These are phyloP conservation scores for Saturnispora mendoncae DNA, from an alignment of 805 yeast genomes.

Conservation along the genomic window DNA sequence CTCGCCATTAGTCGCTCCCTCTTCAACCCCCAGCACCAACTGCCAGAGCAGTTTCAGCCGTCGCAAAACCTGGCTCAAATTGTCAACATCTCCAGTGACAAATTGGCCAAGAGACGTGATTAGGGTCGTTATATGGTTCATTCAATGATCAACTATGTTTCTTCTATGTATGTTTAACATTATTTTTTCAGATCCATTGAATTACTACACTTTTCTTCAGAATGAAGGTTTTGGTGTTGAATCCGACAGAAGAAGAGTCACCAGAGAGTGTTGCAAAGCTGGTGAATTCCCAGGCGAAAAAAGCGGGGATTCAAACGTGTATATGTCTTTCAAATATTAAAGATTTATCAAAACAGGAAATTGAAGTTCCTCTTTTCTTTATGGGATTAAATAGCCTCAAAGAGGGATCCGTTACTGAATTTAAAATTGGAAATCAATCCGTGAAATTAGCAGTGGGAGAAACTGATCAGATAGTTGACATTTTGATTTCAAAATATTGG, in stretches of 20 bases:
- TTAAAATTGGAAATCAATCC: neutral
- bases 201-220: neutral
- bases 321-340: neutral
- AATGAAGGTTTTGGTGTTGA: constrained; percentile 6
- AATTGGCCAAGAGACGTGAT: constrained; percentile 5
- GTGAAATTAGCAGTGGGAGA: neutral
- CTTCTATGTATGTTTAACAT: neutral
- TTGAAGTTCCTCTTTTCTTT: constrained; percentile 2
- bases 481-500: constrained; percentile 55
- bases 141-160: neutral
- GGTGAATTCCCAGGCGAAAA: constrained; percentile 1
- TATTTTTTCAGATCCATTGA: neutral
- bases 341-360: neutral
- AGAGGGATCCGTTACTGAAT: neutral
- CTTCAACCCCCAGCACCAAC: constrained; percentile 5
- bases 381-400: neutral
- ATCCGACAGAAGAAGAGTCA: neutral
- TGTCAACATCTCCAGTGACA: neutral
- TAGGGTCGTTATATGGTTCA: constrained; percentile 5
- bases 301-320: constrained; percentile 2
- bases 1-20: neutral
- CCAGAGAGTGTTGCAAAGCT: neutral
- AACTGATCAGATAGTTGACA: constrained; percentile 30
- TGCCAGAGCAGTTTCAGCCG: constrained; percentile 7
- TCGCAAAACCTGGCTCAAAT: neutral